Evolutionary conservation across 139 green algal genomes (phyloP).

Genomic region (Closterium sp.): DNA sequence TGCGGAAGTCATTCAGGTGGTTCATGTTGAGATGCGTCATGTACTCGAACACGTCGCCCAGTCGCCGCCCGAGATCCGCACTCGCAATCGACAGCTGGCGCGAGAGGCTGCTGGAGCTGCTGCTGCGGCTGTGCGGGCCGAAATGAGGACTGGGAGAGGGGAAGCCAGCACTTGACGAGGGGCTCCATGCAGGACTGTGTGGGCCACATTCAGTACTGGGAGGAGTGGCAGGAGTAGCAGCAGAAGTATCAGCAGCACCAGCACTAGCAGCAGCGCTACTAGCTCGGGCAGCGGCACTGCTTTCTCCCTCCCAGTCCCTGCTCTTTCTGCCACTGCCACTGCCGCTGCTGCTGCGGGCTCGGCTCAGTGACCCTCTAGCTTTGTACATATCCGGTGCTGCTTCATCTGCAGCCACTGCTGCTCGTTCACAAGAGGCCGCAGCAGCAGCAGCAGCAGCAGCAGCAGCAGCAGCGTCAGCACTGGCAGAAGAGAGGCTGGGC

Average conservation of each 20-base stretch:
- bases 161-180: not conserved
- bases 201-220: no score
- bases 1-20: not conserved
- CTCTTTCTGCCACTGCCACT: no score
- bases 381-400: not conserved
- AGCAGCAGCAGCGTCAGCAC: not conserved
- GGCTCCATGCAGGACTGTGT: not conserved
- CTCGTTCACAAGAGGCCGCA: not conserved
- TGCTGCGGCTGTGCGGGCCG: conserved; percentile 23
- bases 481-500: not conserved
- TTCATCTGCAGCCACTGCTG: not conserved
- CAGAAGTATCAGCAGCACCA: no score
- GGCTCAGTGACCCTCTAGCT: no score
- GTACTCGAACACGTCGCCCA: conserved; percentile 30
- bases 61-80: not conserved
- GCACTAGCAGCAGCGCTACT: no score
- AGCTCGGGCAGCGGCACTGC: no score
- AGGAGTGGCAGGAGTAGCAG: conserved; percentile 1
- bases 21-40: conserved; percentile 35
- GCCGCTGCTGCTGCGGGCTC: not conserved
- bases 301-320: no score
- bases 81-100: conserved; percentile 19
- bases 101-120: conserved; percentile 15
- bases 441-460: not conserved
- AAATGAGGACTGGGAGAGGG: not conserved